Evolutionary conservation across 2,329 filamentous ascomycete genomes (phyloP), one percentile per base, ranked within the genome.

Genomic region (Chrysoporthe austroafricana): DNA sequence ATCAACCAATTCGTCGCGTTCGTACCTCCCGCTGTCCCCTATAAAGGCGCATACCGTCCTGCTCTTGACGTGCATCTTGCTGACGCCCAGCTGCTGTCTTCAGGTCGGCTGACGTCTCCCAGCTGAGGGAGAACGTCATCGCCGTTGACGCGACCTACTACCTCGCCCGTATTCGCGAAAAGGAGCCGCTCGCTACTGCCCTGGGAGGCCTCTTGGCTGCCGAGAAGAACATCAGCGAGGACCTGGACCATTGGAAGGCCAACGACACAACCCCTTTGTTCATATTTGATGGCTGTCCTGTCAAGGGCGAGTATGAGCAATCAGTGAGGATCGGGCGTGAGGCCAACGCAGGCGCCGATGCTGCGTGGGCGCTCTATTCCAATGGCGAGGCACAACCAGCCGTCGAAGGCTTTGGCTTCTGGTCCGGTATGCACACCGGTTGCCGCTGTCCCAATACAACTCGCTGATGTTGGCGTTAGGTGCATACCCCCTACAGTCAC

Each of bases 141-240:
- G 94, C 90, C 71, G 89, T 98, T 74, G 94, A 97, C 82, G 96
- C 95, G 66, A 91, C 92, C 64, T 91, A 96, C 79, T 98, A 96
- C 78, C 87, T 99, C 71, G 86, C 91, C 77, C 88, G 90, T 69
- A 87, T 97, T 72, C 88, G 97, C 74, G 88, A 91, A 75, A 91
- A 92, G 76, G 96, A 99, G 79, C 94, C 95, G 54, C 89, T 99
- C 44, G 86, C 98, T 44, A 89, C 94, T 66, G 96, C 96, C 32
- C 87, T 98, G 60, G 96, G 95, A 62, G 96, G 96, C 67, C 86
- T 95, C 70, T 96, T 95, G 69, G 91, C 91, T 64, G 85, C 98
- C 75, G 88, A 88, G 78, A 84, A 82, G 71, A 90, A 91, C 74
- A 90, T 99, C 71, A 88, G 92, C 76, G 85, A 86, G 62, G 92